These are phyloP conservation scores for Hypoxylon lenormandii DNA, from an alignment of 495 filamentous ascomycete genomes.

Conservation along the genomic window DNA sequence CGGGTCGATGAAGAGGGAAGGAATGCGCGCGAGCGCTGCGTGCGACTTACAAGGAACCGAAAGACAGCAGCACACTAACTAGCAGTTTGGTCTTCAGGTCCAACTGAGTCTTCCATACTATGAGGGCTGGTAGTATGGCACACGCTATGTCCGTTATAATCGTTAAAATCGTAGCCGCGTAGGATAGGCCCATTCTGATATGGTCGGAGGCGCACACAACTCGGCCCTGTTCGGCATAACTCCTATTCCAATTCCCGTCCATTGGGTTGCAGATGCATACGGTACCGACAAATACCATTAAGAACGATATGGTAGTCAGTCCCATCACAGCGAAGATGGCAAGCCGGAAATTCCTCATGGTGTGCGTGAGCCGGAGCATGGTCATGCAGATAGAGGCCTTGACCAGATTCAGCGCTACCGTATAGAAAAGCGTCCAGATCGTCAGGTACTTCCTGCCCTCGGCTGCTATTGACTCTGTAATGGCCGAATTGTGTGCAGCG, in stretches of 20 bases:
- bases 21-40: not conserved
- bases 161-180: slow-evolving; percentile 17
- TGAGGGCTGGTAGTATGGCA: slow-evolving; percentile 32
- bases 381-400: slow-evolving; percentile 42
- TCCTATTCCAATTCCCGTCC: slow-evolving; percentile 28
- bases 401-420: slow-evolving; percentile 24
- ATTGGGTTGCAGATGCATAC: slow-evolving; percentile 20
- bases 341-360: slow-evolving; percentile 25
- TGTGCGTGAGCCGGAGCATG: slow-evolving; percentile 26
- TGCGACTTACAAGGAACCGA: slow-evolving; percentile 34
- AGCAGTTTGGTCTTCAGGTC: slow-evolving; percentile 27
- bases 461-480: slow-evolving; percentile 2
- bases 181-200: slow-evolving; percentile 7
- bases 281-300: slow-evolving; percentile 16
- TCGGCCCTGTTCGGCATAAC: slow-evolving; percentile 4
- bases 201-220: slow-evolving; percentile 2
- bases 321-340: slow-evolving; percentile 18
- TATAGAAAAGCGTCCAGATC: slow-evolving; percentile 36
- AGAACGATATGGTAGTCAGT: slow-evolving; percentile 9
- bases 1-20: not conserved
- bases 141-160: slow-evolving; percentile 34
- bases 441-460: slow-evolving; percentile 25
- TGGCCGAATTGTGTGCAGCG: not conserved
- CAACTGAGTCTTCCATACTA: slow-evolving; percentile 39
- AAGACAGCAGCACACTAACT: slow-evolving; percentile 29